Evolutionary conservation across 2,329 filamentous ascomycete genomes (phyloP).

Genomic region (Exophiala phaeomuriformis): DNA sequence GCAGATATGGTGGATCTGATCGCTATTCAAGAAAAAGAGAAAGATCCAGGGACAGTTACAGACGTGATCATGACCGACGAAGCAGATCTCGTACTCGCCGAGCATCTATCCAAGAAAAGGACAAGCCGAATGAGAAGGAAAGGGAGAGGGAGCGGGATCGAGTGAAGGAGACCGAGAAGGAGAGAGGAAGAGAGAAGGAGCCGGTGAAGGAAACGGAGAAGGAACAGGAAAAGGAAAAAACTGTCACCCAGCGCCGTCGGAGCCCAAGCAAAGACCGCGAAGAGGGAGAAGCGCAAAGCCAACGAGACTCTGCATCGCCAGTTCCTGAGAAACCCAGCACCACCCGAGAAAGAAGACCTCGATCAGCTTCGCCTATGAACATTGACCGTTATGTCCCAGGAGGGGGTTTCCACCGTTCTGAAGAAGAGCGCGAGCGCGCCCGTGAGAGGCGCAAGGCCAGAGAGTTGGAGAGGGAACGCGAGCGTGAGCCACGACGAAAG

Average conservation of each 20-base stretch:
- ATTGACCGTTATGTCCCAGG: slow-evolving; percentile 43
- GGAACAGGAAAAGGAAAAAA: slow-evolving; percentile 2
- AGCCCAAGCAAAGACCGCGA: slow-evolving; percentile 24
- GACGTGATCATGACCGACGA: slow-evolving; percentile 19
- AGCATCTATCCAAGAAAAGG: slow-evolving; percentile 10
- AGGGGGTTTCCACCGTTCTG: slow-evolving; percentile 27
- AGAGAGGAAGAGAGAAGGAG: slow-evolving; percentile 1
- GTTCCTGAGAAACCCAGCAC: slow-evolving; percentile 16
- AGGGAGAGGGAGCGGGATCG: background rate
- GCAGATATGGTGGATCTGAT: slow-evolving; percentile 25
- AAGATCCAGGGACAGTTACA: slow-evolving; percentile 23
- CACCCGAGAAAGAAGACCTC: slow-evolving; percentile 27
- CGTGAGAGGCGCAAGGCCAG: background rate
- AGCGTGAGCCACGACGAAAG: slow-evolving; percentile 15
- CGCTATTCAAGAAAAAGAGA: slow-evolving; percentile 28
- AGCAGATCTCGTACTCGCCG: slow-evolving; percentile 24
- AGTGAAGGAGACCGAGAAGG: background rate
- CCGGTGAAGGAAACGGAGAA: background rate
- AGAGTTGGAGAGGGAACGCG: background rate
- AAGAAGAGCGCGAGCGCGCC: slow-evolving; percentile 28
- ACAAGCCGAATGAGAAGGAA: background rate
- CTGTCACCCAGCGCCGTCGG: slow-evolving; percentile 1
- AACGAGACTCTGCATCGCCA: slow-evolving; percentile 18
- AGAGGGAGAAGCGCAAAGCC: slow-evolving; percentile 25
- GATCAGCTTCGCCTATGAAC: slow-evolving; percentile 29